phyloP scores from a whole-genome alignment of 1,284 basidiomycete genomes.

The Termitomyces sp. region DNA sequence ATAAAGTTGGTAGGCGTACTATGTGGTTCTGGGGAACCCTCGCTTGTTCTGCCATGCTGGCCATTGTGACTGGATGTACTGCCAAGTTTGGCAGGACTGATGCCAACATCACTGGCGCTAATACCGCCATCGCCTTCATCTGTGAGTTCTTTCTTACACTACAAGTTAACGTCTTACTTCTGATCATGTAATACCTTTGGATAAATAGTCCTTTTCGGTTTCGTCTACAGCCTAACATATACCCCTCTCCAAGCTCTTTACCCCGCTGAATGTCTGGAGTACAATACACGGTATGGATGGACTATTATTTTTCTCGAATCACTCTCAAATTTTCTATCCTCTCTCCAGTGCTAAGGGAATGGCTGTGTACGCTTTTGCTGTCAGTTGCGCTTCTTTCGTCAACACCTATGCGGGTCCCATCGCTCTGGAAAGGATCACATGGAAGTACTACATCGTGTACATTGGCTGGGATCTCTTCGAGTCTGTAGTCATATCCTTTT shows the following conservation, averaged over 20 bases:
- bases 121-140: conserved; percentile 40
- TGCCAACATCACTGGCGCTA: conserved; percentile 34
- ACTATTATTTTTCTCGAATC: background rate
- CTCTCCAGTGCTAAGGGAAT: conserved; percentile 48
- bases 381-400: conserved; percentile 45
- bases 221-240: conserved; percentile 43
- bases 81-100: conserved; percentile 34
- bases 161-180: conserved; percentile 15
- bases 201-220: conserved; percentile 44
- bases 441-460: conserved; percentile 39
- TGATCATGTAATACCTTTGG: conserved; percentile 12
- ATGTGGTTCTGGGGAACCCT: conserved; percentile 45
- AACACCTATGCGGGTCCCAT: conserved; percentile 47
- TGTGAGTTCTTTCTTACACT: conserved; percentile 23
- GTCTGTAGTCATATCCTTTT: conserved; percentile 31
- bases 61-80: conserved; percentile 37
- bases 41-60: conserved; percentile 30
- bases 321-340: background rate
- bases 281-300: conserved; percentile 40
- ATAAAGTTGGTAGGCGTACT: conserved; percentile 39
- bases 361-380: conserved; percentile 41
- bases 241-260: conserved; percentile 53
- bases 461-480: conserved; percentile 35
- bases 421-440: conserved; percentile 41
- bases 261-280: conserved; percentile 51